Percentiles rank a stretch among this genome's conserved stretches.
Conservation (phyloP, 345 rosid species). For the Eucalyptus globulus region DNA sequence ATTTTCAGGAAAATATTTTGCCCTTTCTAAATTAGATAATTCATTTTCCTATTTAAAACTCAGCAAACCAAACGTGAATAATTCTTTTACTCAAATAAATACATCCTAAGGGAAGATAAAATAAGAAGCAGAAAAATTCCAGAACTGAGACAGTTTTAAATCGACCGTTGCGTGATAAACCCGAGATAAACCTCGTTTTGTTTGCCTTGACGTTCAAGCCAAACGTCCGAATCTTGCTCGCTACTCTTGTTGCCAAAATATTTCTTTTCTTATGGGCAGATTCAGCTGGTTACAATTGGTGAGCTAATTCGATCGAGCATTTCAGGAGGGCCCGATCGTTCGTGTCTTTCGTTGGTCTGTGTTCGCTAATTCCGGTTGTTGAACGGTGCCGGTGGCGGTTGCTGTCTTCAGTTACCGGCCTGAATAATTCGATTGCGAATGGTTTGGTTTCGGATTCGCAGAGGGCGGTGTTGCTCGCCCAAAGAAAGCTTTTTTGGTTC, state of each 20-base stretch:
- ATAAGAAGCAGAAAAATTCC: neutral
- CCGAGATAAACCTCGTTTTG: neutral
- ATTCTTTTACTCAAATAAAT: neutral
- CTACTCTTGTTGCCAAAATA: neutral
- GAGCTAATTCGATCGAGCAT: neutral
- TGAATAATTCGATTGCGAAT: neutral
- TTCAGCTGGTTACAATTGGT: conserved; percentile 4
- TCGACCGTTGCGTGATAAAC: neutral
- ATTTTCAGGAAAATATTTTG: neutral
- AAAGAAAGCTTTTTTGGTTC: conserved; percentile 13
- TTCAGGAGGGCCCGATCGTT: neutral
- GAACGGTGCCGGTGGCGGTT: conserved; percentile 40
- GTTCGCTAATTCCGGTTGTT: neutral
- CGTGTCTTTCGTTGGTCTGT: neutral
- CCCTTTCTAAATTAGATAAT: neutral
- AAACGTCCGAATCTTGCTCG: neutral
- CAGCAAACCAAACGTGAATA: neutral
- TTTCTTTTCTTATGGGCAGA: neutral
- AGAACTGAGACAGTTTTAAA: neutral
- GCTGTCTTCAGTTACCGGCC: conserved; percentile 5
- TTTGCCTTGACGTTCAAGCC: neutral
- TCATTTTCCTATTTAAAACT: neutral
- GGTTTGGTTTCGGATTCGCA: neutral
- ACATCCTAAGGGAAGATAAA: neutral
- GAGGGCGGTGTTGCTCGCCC: conserved; percentile 1